Conservation (phyloP, 108 stramenopile genomes). For the Seminavis robusta region DNA sequence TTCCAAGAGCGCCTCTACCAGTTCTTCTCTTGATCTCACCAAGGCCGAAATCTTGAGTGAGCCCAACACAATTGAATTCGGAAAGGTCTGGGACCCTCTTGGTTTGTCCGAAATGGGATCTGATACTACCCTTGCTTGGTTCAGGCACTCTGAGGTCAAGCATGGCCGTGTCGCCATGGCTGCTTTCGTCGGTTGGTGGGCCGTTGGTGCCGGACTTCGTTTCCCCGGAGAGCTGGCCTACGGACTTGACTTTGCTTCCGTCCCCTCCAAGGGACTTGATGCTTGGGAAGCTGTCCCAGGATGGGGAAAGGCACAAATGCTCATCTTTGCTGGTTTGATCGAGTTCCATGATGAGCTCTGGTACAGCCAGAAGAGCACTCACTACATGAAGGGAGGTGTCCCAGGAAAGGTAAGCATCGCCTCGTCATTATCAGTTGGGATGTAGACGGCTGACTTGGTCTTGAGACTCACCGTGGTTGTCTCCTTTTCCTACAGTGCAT, state of each 20-base stretch:
- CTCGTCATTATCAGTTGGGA: too few relatives aligned
- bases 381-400: conserved; percentile 73
- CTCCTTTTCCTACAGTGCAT: conserved; percentile 44
- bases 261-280: conserved; percentile 74
- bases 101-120: conserved; percentile 62
- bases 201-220: conserved; percentile 59
- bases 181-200: conserved; percentile 63
- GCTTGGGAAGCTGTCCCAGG: conserved; percentile 83
- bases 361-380: conserved; percentile 48
- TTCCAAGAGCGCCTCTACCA: conserved; percentile 19
- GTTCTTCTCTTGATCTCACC: conserved; percentile 26
- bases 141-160: conserved; percentile 77
- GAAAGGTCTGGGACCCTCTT: conserved; percentile 71
- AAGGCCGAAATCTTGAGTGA: conserved; percentile 49
- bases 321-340: conserved; percentile 74
- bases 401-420: conserved; percentile 81
- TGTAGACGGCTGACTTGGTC: too few relatives aligned
- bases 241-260: conserved; percentile 53
- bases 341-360: conserved; percentile 82
- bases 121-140: conserved; percentile 78
- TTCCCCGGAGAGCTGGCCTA: conserved; percentile 70
- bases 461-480: too few relatives aligned
- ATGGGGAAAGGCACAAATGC: conserved; percentile 83
- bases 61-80: conserved; percentile 69
- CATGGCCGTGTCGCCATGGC: conserved; percentile 84